A percentile compares a stretch with the other conserved stretches of the same genome.
Conservation (phyloP, 2,329 filamentous ascomycete genomes). For the Cytospora schulzeri region DNA sequence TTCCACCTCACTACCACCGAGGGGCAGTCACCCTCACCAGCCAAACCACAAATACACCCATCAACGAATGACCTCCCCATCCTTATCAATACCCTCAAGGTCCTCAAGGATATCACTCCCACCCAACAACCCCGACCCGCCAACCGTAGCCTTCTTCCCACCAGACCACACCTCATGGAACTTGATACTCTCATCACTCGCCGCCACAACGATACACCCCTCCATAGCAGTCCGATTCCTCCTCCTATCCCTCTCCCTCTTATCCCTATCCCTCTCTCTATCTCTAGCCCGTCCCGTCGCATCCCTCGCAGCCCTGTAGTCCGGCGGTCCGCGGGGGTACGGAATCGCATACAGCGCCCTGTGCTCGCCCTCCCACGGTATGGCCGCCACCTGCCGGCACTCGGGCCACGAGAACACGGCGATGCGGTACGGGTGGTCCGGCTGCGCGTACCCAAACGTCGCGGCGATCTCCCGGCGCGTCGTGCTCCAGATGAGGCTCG, state of each 20-base stretch:
- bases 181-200: conserved; percentile 88
- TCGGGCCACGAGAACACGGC: conserved; percentile 95
- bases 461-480: conserved; percentile 85
- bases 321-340: conserved; percentile 62
- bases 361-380: conserved; percentile 80
- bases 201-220: conserved; percentile 87
- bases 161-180: conserved; percentile 95
- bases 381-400: conserved; percentile 80
- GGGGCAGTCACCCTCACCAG: not conserved
- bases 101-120: conserved; percentile 85
- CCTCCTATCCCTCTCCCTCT: conserved; percentile 46
- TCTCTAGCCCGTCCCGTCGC: conserved; percentile 46
- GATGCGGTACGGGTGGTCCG: conserved; percentile 85
- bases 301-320: conserved; percentile 38
- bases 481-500: conserved; percentile 85
- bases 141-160: conserved; percentile 54
- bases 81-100: conserved; percentile 77
- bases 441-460: conserved; percentile 91
- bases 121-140: conserved; percentile 65
- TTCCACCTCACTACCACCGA: not conserved
- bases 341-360: conserved; percentile 85
- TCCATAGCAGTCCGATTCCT: conserved; percentile 60
- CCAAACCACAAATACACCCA: not conserved
- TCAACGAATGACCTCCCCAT: conserved; percentile 71
- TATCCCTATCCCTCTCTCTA: not conserved